Base-by-base conservation (phyloP, 78 protist genomes). In the Dictyostelium capitatum region DNA sequence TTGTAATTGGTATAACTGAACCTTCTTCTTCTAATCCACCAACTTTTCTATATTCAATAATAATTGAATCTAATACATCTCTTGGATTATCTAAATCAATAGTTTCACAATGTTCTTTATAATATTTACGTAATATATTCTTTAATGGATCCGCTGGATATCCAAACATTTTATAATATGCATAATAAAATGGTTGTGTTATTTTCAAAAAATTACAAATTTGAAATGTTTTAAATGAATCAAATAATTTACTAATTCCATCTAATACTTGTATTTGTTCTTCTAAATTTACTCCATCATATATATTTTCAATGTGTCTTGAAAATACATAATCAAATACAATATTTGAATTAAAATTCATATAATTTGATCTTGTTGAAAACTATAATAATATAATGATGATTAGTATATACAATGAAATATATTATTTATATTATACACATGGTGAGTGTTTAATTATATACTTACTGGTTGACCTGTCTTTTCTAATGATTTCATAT, bases 321-420 rank as follows among this genome's bases (percentile, higher is more conserved):
- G 48, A 12, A 65, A 65, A 65, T 4, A 65, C 74, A 65, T 65
- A 65, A 65, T 65, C 74, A 65, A 65, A 65, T 25, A 65, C 32
- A 32, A 65, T 65, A 65, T 65, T 65, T 30, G 74, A 65, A 65
- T 65, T 65, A 65, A 65, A 65, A 30, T 65, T 65, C 74, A 65
- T 65, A 30, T 30, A 65, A 65, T 65, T 65, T 30, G 41, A 30
- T 65, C 74, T 65, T 11, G 74, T 65, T 65, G 41, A 25, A 65
- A 65, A 65, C 74, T 64, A 64, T 64, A 9, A 11, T 8, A 64
- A 30, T 30, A 64, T 28, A 30, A 30, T n/a, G 9, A 57, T n/a
- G 14, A 25, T 59, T 11, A 17, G 75, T 30, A 47, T 14, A 7
- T 17, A 23, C 4, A 6, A 20, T 20, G 3, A 20, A 56, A 53